These are phyloP conservation scores for Ambrosiella cleistominuta DNA, from an alignment of 2,329 filamentous ascomycete genomes.

Conservation along the genomic window DNA sequence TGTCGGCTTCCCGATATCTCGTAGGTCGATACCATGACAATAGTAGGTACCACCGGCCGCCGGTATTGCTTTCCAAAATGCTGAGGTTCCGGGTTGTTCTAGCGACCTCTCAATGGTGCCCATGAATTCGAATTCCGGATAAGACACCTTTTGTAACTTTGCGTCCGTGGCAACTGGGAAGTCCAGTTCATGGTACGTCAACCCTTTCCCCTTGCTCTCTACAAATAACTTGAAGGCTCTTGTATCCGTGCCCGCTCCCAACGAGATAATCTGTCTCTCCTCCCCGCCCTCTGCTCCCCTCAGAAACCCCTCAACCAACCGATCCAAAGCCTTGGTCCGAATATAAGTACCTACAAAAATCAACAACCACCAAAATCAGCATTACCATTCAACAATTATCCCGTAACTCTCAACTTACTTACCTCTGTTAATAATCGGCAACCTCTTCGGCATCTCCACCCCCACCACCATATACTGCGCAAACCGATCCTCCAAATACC, in stretches of 20 bases:
- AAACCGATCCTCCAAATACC: constrained; percentile 71
- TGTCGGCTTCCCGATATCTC: constrained; percentile 28
- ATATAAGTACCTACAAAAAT: constrained; percentile 62
- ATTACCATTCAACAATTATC: neutral
- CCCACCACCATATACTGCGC: constrained; percentile 49
- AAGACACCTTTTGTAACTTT: constrained; percentile 41
- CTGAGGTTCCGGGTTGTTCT: constrained; percentile 15
- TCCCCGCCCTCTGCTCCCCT: constrained; percentile 18
- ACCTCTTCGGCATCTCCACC: constrained; percentile 36
- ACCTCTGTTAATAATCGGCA: constrained; percentile 94
- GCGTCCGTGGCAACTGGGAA: constrained; percentile 56
- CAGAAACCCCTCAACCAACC: constrained; percentile 57
- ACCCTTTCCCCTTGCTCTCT: constrained; percentile 19
- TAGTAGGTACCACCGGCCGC: constrained; percentile 26
- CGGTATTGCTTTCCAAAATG: neutral
- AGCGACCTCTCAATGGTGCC: constrained; percentile 20
- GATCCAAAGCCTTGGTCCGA: constrained; percentile 67
- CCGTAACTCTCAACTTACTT: constrained; percentile 13
- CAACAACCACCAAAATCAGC: neutral
- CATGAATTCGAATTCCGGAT: constrained; percentile 22
- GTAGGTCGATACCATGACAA: constrained; percentile 53
- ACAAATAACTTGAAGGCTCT: constrained; percentile 60
- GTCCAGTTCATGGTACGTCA: constrained; percentile 85
- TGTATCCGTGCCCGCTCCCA: constrained; percentile 89
- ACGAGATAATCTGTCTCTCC: constrained; percentile 63